Percentiles rank a stretch among this genome's conserved stretches.
Conservation (phyloP, 2,329 filamentous ascomycete species). For the Rutstroemia sp. region DNA sequence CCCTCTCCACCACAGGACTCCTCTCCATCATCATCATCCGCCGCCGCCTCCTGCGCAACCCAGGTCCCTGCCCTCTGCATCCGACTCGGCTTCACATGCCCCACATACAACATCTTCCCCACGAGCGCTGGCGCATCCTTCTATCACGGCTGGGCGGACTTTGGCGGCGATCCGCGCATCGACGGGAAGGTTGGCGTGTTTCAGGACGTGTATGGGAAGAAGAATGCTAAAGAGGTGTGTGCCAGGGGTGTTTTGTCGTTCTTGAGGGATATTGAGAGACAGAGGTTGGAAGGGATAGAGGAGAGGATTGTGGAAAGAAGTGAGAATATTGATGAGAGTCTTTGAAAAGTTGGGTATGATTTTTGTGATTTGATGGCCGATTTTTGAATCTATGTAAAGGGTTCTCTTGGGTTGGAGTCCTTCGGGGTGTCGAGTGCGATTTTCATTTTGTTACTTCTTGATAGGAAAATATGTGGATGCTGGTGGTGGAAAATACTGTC, state of each 20-base stretch:
- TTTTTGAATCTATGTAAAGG: too few relatives aligned
- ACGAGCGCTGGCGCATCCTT: slow-evolving; percentile 11
- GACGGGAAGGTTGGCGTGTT: slow-evolving; percentile 35
- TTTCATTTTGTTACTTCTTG: too few relatives aligned
- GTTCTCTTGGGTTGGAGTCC: too few relatives aligned
- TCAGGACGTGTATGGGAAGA: slow-evolving; percentile 38
- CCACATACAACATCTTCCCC: slow-evolving; percentile 18
- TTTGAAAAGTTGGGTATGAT: too few relatives aligned
- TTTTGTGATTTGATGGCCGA: too few relatives aligned
- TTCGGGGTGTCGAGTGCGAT: too few relatives aligned
- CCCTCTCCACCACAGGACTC: neutral
- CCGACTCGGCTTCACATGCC: slow-evolving; percentile 20
- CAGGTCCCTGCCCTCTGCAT: slow-evolving; percentile 21
- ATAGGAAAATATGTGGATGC: too few relatives aligned
- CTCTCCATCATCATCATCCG: neutral
- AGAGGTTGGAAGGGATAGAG: slow-evolving; percentile 11
- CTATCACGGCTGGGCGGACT: slow-evolving; percentile 24
- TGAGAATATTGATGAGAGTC: neutral
- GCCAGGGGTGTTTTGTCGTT: slow-evolving; percentile 35
- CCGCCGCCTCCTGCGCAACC: slow-evolving; percentile 9
- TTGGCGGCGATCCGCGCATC: slow-evolving; percentile 23
- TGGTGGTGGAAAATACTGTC: too few relatives aligned
- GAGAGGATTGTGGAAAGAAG: neutral
- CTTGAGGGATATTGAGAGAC: slow-evolving; percentile 31
- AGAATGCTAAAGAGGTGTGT: slow-evolving; percentile 41